Evolutionary conservation across 371 early-diverging fungal species (phyloP).

Genomic region (Mortierella sp.): DNA sequence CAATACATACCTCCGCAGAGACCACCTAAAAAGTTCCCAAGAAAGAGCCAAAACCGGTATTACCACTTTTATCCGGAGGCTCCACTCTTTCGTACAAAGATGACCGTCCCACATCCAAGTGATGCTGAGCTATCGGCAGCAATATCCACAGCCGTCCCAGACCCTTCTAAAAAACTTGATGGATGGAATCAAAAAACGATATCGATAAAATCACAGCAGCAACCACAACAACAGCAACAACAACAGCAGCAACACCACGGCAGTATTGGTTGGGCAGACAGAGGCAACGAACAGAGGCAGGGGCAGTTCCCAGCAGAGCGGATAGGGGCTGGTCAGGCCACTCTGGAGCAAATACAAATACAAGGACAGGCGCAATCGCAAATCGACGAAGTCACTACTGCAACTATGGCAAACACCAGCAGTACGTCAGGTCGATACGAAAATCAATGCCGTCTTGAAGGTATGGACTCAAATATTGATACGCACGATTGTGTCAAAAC

Average conservation of each 20-base stretch:
- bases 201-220: not conserved
- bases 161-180: not conserved
- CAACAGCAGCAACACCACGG: not conserved
- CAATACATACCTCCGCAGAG: conserved; percentile 17
- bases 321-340: not conserved
- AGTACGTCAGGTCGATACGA: not conserved
- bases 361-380: not conserved
- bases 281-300: not conserved
- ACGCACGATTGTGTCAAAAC: not conserved
- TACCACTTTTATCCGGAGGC: conserved; percentile 40
- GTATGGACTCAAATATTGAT: not conserved
- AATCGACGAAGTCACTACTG: not conserved
- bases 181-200: not conserved
- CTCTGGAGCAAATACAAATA: not conserved
- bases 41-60: conserved; percentile 28
- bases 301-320: not conserved
- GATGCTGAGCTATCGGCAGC: not conserved
- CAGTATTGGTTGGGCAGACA: conserved; percentile 19
- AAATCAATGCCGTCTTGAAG: conserved; percentile 12
- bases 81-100: conserved; percentile 31
- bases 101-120: conserved; percentile 5
- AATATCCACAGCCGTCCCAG: not conserved
- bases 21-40: conserved; percentile 22
- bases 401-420: not conserved
- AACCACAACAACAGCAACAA: conserved; percentile 1